Base-by-base conservation (phyloP, 257 asterid genomes). In the Marsdenia floribunda region DNA sequence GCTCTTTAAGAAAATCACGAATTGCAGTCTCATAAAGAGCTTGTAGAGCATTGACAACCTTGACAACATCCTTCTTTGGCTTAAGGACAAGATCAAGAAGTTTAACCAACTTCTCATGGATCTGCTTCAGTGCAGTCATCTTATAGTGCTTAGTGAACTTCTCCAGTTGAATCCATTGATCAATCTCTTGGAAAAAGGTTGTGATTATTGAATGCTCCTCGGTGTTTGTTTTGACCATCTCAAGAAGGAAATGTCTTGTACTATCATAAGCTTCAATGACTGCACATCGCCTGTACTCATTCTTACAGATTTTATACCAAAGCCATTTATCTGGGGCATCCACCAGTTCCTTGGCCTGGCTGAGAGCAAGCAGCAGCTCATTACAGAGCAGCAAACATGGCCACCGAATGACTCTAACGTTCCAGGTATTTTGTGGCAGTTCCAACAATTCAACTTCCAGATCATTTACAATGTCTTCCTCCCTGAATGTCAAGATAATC, bases 281-380 rank as follows among this genome's bases (percentile, higher is more conserved):
- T 26, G 97, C 96, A 81, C 98, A 95, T n/a, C 97, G 92, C 78
- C 99, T 83, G 75, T 92, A 95, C 80, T 95, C 99, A 11, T 79
- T 83, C 90, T 95, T 95, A 87, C 87, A 85, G 76, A 95, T 83
- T 85, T 95, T 92, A 78, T 83, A 78, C 97, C 98, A 95, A 80
- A 95, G 93, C 98, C 98, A 95, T 83, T 74, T 86, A 80, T 95
- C 99, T 58, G 99, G 97, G 80, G 99, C 98, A 86, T 95, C 99
- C 2, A 92, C 96, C 80, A 95, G 80, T 88, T 95, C 99, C 80
- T 89, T 86, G 58, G 96, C 99, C 88, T 92, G 99, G 77, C 96
- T 92, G 72, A 95, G 96, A 80, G 91, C 96, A 82, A 95, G 97
- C 72, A 92, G 85, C 70, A 95, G 88, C 83, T 95, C 98, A 74